phyloP scores from a whole-genome alignment of 179 eudicot species.

The Kewa caespitosa region DNA sequence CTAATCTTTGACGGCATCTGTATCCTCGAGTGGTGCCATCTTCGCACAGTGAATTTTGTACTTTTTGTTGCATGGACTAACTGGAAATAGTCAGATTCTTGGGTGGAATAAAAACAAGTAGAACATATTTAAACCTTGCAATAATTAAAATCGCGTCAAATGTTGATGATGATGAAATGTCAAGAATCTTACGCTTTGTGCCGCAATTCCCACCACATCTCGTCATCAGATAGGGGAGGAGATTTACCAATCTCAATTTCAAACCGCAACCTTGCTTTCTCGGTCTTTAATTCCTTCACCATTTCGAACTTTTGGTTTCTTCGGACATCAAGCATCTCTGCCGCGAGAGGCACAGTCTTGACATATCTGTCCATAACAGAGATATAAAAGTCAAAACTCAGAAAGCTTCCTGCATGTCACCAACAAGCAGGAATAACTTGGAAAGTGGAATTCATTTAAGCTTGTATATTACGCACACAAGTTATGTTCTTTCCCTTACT shows the following conservation, averaged over 20 bases:
- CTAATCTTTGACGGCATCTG: not conserved
- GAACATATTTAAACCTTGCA: not conserved
- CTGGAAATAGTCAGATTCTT: not conserved
- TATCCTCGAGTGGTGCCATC: not conserved
- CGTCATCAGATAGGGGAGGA: slow-evolving; percentile 88
- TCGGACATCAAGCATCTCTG: slow-evolving; percentile 85
- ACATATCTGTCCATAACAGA: slow-evolving; percentile 69
- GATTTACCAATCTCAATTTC: slow-evolving; percentile 97
- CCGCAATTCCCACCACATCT: slow-evolving; percentile 75
- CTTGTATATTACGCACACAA: not conserved
- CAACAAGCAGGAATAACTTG: not conserved
- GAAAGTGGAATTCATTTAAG: not conserved
- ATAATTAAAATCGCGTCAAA: not conserved
- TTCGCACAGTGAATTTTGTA: not conserved
- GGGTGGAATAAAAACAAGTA: not conserved
- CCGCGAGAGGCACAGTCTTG: slow-evolving; percentile 92
- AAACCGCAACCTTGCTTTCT: slow-evolving; percentile 68
- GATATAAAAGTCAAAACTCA: slow-evolving; percentile 4
- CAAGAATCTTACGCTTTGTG: slow-evolving; percentile 75
- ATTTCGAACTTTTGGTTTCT: slow-evolving; percentile 81
- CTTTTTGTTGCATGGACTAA: not conserved
- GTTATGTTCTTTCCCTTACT: too few relatives aligned
- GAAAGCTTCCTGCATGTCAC: not conserved
- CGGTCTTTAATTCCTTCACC: slow-evolving; percentile 64
- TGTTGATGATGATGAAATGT: not conserved